Conservation (phyloP, 140 eudicot species). For the Oenanthe javanica region DNA sequence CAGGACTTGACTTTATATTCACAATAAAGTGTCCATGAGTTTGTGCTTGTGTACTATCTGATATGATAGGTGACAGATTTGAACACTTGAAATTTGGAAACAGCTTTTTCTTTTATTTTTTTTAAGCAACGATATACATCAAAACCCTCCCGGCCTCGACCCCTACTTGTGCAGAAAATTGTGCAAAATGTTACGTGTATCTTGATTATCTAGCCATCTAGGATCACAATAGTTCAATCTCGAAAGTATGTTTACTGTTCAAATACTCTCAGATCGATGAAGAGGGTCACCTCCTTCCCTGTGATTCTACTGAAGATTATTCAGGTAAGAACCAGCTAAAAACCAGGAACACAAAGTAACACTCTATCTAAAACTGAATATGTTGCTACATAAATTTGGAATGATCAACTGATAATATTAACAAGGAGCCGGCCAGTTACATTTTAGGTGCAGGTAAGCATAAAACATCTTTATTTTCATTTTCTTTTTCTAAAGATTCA, state of each 20-base stretch:
- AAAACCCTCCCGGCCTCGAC: too few relatives aligned
- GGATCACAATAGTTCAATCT: background rate
- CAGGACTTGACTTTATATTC: too few relatives aligned
- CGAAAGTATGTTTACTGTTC: background rate
- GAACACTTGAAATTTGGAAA: too few relatives aligned
- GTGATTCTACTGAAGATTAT: background rate
- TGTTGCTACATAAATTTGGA: background rate
- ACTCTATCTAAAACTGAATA: background rate
- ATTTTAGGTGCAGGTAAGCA: background rate
- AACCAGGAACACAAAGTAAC: background rate
- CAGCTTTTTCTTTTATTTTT: too few relatives aligned
- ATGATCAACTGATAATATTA: background rate
- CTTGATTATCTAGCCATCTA: background rate
- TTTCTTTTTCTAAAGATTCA: background rate
- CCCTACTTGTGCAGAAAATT: too few relatives aligned
- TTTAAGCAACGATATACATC: too few relatives aligned
- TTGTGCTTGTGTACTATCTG: too few relatives aligned
- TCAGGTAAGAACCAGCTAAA: too few relatives aligned
- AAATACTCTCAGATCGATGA: too few relatives aligned
- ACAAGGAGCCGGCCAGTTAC: background rate
- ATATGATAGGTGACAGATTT: too few relatives aligned
- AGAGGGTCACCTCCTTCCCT: background rate
- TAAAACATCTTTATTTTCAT: background rate
- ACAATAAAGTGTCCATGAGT: too few relatives aligned
- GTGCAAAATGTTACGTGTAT: background rate